Evolutionary conservation across 1,284 basidiomycete genomes (phyloP), one percentile per base, ranked within the genome.

Genomic region (Trichosporon faecale): DNA sequence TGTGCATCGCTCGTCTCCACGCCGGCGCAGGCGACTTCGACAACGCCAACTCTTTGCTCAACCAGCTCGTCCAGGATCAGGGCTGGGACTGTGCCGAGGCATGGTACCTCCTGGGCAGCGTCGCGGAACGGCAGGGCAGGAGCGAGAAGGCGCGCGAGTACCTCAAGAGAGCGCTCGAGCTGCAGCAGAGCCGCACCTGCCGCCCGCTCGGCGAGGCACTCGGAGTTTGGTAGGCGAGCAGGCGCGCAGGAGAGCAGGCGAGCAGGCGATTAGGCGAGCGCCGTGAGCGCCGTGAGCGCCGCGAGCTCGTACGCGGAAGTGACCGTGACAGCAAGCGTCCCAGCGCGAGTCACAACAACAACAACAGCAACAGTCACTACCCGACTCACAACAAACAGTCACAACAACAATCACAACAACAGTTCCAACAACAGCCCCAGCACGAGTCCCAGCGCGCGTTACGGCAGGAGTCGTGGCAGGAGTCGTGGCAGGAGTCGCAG

Each of bases 31-130:
- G 76, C 23, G 66, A 76, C 66, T n/a, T 87, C 85, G 82, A 89
- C 78, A 84, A 94, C 61, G 90, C 90, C 0, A 90, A 90, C 8
- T 89, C 89, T 1, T 84, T 94, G 29, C 77, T 87, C 57, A 83
- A 84, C 67, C 78, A 82, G 35, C 73, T 85, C 2, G 86, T 85
- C 0, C 83, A 85, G 68, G 80, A 80, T 35, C 68, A 74, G 7
- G 95, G 91, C 4, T 97, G 94, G 93, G 91, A 96, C 80, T 87
- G 91, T 2, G 88, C 93, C 0, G 94, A 97, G 81, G 94, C 92
- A 29, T 98, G 95, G 95, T 95, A 91, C 80, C 91, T 90, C 79
- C 86, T 97, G 7, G 91, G 89, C 5, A 91, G 89, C 78, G 91
- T 92, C 21, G 91, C 91, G 77, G 88, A 89, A 46, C 77, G 89